Evolutionary conservation across 1,139 yeast genomes (phyloP).

Genomic region (Williopsis jadinii): DNA sequence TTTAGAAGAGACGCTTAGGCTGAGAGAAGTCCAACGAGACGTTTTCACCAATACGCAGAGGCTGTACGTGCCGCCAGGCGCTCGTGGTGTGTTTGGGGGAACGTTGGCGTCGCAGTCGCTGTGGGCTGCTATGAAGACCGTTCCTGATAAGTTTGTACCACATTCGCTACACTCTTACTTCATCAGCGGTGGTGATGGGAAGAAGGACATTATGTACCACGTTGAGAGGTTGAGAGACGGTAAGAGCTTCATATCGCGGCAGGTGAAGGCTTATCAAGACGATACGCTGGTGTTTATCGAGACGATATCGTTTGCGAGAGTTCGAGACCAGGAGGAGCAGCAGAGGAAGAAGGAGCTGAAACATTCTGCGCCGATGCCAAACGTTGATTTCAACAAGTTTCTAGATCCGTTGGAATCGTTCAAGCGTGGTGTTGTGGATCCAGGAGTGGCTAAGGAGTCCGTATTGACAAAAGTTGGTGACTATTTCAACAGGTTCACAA

Average conservation of each 20-base stretch:
- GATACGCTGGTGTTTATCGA: constrained; percentile 46
- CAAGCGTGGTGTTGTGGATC: constrained; percentile 7
- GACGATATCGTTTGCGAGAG: constrained; percentile 35
- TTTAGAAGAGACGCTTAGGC: constrained; percentile 20
- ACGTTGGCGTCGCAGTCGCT: constrained; percentile 68
- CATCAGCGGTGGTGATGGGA: constrained; percentile 42
- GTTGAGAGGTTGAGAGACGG: constrained; percentile 57
- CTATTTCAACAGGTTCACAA: constrained; percentile 7
- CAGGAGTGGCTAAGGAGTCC: constrained; percentile 5
- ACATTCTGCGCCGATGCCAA: constrained; percentile 14
- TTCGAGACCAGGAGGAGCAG: constrained; percentile 3
- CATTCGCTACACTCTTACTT: constrained; percentile 48
- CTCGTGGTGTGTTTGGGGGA: constrained; percentile 78
- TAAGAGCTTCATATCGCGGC: constrained; percentile 52
- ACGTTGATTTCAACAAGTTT: constrained; percentile 4
- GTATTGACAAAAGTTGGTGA: constrained; percentile 1
- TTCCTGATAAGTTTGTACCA: constrained; percentile 35
- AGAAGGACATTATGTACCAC: constrained; percentile 45
- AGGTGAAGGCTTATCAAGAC: constrained; percentile 48
- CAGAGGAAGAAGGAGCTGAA: constrained; percentile 9
- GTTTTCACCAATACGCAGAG: constrained; percentile 26
- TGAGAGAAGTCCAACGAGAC: constrained; percentile 25
- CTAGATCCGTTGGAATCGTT: constrained; percentile 7
- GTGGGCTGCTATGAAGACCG: constrained; percentile 52
- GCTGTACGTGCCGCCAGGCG: constrained; percentile 41